Evolutionary conservation across 352 stramenopile genomes (phyloP), one percentile per base, ranked within the genome.

Genomic region (Phytopythium cucurbitacearum): DNA sequence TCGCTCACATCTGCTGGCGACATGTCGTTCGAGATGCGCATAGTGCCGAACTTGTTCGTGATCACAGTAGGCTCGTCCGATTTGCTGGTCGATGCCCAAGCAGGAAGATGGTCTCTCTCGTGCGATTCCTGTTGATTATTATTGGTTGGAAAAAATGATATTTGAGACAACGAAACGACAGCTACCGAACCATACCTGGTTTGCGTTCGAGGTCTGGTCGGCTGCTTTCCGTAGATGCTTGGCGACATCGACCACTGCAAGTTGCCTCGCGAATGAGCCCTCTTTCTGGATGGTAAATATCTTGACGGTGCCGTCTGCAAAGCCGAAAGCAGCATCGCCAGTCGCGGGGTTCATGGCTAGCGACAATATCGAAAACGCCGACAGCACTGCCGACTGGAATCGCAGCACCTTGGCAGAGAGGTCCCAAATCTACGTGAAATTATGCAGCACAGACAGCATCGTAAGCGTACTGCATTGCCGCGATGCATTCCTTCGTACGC

Each of bases 301-400:
- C 43, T 75, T 74, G 40, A 91, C 51, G 7, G 64, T 79, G 33
- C 80, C 79, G 35, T 94, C 83, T 0, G 70, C 73, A 67, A 94
- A 94, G 7, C 80, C 83, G 21, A 90, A 83, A 2, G 65, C 58
- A 4, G 72, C 65, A 44, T 94, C 81, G 2, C 81, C 81, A 28
- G 76, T 92, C 4, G 73, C 47, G 1, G 80, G 62, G 41, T 92
- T 88, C 6, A 83, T 51, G 9, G 75, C 66, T 3, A 92, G 50
- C 4, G 78, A 84, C 2, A 92, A 49, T 43, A 92, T 92, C 4
- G 79, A 56, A 33, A 85, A 90, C 4, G 84, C 81, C 0, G 84
- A 94, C 9, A 94, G 54, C 12, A 94, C 74, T 0, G 84, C 62
- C 1, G 81, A 94, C 61, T 94, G 81, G 54, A 87, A 94, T 38